Percentiles rank a stretch among this genome's conserved stretches.
phyloP scores from a whole-genome alignment of 352 stramenopile species.

The Blastocystis sp. region DNA sequence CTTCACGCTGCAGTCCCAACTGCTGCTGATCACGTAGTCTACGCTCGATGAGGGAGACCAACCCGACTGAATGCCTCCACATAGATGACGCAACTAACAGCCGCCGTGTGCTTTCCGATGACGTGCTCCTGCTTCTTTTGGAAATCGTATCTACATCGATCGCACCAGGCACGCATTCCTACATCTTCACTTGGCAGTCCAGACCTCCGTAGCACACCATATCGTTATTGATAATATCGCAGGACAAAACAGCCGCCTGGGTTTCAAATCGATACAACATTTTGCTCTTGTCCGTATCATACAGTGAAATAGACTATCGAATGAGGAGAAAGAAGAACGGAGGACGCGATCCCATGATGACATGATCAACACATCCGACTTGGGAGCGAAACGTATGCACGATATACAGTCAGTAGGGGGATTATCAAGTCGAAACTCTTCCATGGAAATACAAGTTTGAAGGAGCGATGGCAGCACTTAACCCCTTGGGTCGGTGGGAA shows the following conservation, averaged over 20 bases:
- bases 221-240: slow-evolving; percentile 65
- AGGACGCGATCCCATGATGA: slow-evolving; percentile 68
- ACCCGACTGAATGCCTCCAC: background rate
- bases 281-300: slow-evolving; percentile 55
- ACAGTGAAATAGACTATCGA: slow-evolving; percentile 57
- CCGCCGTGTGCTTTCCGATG: slow-evolving; percentile 58
- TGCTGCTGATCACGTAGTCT: slow-evolving; percentile 31
- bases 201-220: slow-evolving; percentile 70
- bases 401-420: slow-evolving; percentile 73
- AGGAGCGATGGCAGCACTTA: background rate
- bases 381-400: slow-evolving; percentile 68
- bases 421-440: slow-evolving; percentile 46
- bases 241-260: slow-evolving; percentile 65
- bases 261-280: slow-evolving; percentile 42
- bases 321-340: background rate
- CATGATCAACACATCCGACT: slow-evolving; percentile 66
- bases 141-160: slow-evolving; percentile 39
- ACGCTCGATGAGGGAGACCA: background rate
- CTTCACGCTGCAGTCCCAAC: slow-evolving; percentile 52
- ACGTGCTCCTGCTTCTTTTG: slow-evolving; percentile 43
- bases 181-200: slow-evolving; percentile 62
- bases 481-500: background rate
- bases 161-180: background rate
- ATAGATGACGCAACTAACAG: slow-evolving; percentile 62
- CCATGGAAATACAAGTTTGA: slow-evolving; percentile 13